Conservation (phyloP, 164 flowering plant species). For the Pachysandra terminalis region DNA sequence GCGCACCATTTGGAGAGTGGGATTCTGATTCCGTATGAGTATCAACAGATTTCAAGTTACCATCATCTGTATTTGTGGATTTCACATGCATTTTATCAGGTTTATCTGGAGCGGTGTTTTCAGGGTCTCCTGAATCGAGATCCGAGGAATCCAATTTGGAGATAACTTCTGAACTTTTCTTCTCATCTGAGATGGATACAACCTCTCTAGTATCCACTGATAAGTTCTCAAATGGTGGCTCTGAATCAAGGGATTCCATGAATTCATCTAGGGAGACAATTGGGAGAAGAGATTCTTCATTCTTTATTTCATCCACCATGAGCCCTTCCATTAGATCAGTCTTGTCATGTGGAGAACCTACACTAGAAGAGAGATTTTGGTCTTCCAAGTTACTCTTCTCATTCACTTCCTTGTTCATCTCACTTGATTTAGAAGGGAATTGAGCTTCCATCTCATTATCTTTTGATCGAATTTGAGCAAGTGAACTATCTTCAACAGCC, state of each 20-base stretch:
- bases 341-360: constrained; percentile 52
- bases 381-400: constrained; percentile 30
- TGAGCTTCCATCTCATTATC: constrained; percentile 22
- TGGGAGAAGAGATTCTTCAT: constrained; percentile 93
- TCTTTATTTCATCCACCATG: no score
- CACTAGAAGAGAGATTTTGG: constrained; percentile 19
- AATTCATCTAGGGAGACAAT: constrained; percentile 96
- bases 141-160: constrained; percentile 32
- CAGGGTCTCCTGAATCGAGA: constrained; percentile 20
- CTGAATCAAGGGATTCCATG: no score
- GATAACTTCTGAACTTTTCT: constrained; percentile 27
- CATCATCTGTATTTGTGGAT: constrained; percentile 8
- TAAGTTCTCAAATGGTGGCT: constrained; percentile 66
- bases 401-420: constrained; percentile 14
- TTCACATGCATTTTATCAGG: constrained; percentile 20
- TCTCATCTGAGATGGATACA: constrained; percentile 24
- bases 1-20: constrained; percentile 7
- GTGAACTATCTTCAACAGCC: constrained; percentile 43
- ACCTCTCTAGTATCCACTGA: constrained; percentile 38
- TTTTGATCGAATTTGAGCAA: constrained; percentile 27
- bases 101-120: constrained; percentile 24
- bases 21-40: constrained; percentile 17
- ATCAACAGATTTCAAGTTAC: constrained; percentile 20
- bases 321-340: constrained; percentile 76
- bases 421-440: constrained; percentile 22